Conservation (phyloP, 805 yeast genomes). For the Citeromyces nyonsensis region DNA sequence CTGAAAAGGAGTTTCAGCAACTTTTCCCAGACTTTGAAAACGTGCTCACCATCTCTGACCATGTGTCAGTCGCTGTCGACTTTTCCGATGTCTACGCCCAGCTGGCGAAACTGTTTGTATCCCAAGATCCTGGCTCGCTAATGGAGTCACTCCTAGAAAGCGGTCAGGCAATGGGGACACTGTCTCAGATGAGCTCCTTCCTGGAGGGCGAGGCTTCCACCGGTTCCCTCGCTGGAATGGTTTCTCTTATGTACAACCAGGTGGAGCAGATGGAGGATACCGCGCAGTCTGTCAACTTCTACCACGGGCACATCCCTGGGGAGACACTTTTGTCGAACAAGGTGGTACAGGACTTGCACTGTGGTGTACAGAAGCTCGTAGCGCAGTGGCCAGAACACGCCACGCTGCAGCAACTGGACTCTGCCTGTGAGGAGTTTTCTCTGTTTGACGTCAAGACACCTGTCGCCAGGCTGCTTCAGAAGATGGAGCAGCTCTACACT, state of each 20-base stretch:
- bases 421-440: conserved; percentile 53
- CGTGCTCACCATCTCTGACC: conserved; percentile 13
- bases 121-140: no score
- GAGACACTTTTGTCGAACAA: conserved; percentile 49
- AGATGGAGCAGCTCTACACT: conserved; percentile 76
- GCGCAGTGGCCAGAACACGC: conserved; percentile 92
- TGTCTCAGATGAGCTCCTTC: no score
- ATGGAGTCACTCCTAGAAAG: no score
- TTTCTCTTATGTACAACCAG: not conserved
- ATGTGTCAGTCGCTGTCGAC: no score
- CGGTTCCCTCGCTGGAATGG: not conserved
- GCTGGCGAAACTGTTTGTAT: no score
- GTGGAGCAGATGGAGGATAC: conserved; percentile 16
- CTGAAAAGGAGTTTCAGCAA: conserved; percentile 65
- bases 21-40: conserved; percentile 85
- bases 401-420: conserved; percentile 51
- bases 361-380: conserved; percentile 28
- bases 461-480: conserved; percentile 60
- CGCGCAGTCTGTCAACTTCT: conserved; percentile 65
- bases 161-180: no score
- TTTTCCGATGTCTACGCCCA: no score
- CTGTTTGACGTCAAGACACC: conserved; percentile 53
- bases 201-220: not conserved
- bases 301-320: conserved; percentile 38
- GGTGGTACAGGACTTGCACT: conserved; percentile 26